Evolutionary conservation across 306 rosid genomes (phyloP), one percentile per base, ranked within the genome.

Genomic region (Rosa chinensis): DNA sequence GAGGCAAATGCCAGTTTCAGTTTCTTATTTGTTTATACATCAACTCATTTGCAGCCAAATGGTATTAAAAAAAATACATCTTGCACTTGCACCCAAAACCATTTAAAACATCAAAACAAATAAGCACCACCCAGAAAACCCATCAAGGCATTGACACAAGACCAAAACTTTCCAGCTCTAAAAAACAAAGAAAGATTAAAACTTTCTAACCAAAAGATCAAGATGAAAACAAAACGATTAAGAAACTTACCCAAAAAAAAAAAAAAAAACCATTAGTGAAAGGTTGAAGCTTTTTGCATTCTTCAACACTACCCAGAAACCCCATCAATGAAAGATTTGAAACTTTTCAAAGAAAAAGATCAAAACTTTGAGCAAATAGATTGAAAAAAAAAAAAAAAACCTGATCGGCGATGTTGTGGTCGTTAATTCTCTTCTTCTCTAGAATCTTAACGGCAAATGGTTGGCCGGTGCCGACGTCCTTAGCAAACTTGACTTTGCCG

Each of bases 401-500:
- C 98, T 94, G 98, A 73, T 87, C 89, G 18, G 97, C 70, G 85
- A 84, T 76, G 21, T 94, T 90, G 80, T 86, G 97, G 68, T 84
- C 77, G 28, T 73, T 56, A 72, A 92, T 91, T 66, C 76, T 89
- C 77, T 66, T 87, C 91, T 92, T 94, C 43, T 94, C 89, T 9
- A 94, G 73, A 66, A 92, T 88, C 89, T 94, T 94, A 77, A 94
- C 86, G 10, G 98, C 98, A 66, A 85, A 89, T 39, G 78, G 58
- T 12, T 85, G 89, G 4, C 86, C 92, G n/a, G 97, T 81, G 23
- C 82, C 88, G 14, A 81, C 76, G 86, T 92, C 77, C 73, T 42
- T 85, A 0, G 97, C 98, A 10, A 92, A 85, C 72, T 92, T 94
- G 0, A 94, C 98, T 82, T 94, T 94, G 0, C 97, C 98, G 59